Evolutionary conservation across 805 yeast genomes (phyloP).

Genomic region (Candida parachauliodes): DNA sequence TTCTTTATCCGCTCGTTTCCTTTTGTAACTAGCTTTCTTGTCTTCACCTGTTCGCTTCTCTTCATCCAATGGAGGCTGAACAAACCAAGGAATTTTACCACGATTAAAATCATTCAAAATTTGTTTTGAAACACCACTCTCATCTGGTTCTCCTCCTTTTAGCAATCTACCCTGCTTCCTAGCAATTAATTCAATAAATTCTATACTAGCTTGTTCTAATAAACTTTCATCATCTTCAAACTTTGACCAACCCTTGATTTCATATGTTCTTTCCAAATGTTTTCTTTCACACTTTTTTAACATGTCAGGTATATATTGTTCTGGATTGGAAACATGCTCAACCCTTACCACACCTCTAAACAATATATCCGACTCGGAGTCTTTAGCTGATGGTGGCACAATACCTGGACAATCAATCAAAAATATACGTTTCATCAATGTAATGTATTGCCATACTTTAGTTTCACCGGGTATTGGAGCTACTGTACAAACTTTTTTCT

Average conservation of each 20-base stretch:
- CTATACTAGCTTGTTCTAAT: conserved; percentile 44
- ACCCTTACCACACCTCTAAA: conserved; percentile 98
- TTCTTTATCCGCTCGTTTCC: conserved; percentile 51
- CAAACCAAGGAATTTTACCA: conserved; percentile 98
- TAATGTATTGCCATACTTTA: conserved; percentile 97
- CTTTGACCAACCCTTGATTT: conserved; percentile 79
- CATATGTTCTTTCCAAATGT: conserved; percentile 94
- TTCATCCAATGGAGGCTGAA: conserved; percentile 80
- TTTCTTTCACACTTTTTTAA: conserved; percentile 79
- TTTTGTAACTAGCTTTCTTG: conserved; percentile 49
- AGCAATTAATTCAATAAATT: conserved; percentile 86
- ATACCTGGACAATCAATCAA: conserved; percentile 98
- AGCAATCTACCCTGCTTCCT: conserved; percentile 88
- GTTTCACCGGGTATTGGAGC: conserved; percentile 99
- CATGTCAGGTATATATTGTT: conserved; percentile 88
- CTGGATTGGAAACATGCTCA: conserved; percentile 95
- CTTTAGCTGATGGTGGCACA: conserved; percentile 91
- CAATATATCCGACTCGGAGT: conserved; percentile 84
- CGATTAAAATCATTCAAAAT: conserved; percentile 92
- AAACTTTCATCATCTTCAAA: conserved; percentile 47
- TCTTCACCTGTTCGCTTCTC: conserved; percentile 57
- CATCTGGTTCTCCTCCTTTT: conserved; percentile 98
- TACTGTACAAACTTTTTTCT: conserved; percentile 92
- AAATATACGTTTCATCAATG: conserved; percentile 93
- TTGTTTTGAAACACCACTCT: conserved; percentile 84